Percentiles rank a stretch among this genome's conserved stretches.
phyloP scores from a whole-genome alignment of 345 rosid genomes.

The Anacardium occidentale region DNA sequence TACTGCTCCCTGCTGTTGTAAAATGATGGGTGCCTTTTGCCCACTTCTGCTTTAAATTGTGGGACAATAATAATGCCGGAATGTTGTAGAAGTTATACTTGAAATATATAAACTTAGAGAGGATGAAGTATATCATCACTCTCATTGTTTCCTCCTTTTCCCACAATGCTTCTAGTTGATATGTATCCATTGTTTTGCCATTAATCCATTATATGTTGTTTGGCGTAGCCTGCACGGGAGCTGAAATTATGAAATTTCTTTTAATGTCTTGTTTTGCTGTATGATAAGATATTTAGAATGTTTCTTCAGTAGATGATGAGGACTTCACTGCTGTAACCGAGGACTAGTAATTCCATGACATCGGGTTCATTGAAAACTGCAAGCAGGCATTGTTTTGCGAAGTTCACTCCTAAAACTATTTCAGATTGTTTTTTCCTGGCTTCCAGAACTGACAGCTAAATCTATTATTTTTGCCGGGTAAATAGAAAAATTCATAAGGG shows the following conservation, averaged over 20 bases:
- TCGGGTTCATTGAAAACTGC: not conserved
- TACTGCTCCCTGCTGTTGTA: slow-evolving; percentile 32
- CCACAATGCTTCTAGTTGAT: not conserved
- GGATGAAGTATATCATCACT: not conserved
- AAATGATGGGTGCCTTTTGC: slow-evolving; percentile 15
- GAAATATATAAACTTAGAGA: slow-evolving; percentile 4
- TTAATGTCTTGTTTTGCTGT: not conserved
- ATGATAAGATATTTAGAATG: not conserved
- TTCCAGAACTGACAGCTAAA: too few relatives aligned
- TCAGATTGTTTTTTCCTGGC: too few relatives aligned
- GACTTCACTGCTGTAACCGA: not conserved
- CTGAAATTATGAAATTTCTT: not conserved
- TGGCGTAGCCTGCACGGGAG: not conserved
- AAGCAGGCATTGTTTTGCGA: too few relatives aligned
- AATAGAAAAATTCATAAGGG: too few relatives aligned
- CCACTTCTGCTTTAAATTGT: slow-evolving; percentile 1
- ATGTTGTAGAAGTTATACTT: slow-evolving; percentile 21
- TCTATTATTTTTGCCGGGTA: too few relatives aligned
- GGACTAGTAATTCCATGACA: not conserved
- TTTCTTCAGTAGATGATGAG: not conserved
- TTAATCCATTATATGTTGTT: not conserved
- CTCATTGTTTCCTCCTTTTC: not conserved
- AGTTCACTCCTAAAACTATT: too few relatives aligned
- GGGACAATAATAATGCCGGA: slow-evolving; percentile 23
- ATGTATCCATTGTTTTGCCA: slow-evolving; percentile 2